Evolutionary conservation across 345 rosid species (phyloP).

Genomic region (Crucihimalaya himalaica): DNA sequence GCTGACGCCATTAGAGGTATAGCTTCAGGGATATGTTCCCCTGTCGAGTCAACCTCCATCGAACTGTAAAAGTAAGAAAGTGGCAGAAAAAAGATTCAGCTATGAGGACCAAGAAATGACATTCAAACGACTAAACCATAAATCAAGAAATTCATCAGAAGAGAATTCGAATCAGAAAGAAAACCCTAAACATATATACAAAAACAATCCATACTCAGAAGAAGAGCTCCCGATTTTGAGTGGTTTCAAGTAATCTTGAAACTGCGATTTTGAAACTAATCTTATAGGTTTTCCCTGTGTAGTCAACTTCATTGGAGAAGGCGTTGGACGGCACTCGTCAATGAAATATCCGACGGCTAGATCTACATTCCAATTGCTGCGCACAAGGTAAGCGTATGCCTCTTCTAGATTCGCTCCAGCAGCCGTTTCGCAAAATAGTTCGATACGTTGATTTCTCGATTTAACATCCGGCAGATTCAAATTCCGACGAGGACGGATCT

Average conservation of each 20-base stretch:
- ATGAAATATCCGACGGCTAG: neutral
- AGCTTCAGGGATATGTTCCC: neutral
- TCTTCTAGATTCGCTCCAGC: neutral
- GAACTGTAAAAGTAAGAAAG: constrained; percentile 8
- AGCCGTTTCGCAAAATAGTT: neutral
- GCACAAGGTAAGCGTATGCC: neutral
- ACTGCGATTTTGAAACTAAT: neutral
- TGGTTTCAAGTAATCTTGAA: neutral
- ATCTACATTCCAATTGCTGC: neutral
- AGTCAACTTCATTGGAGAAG: neutral
- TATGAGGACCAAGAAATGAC: no score
- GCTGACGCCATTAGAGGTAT: constrained; percentile 4
- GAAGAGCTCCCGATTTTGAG: neutral
- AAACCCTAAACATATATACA: no score
- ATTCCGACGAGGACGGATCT: constrained; percentile 19
- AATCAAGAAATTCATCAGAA: neutral
- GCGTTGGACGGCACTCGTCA: neutral
- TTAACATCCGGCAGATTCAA: neutral
- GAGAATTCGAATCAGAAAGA: neutral
- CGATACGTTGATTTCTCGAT: neutral
- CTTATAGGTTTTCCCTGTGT: neutral
- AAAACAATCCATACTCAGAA: neutral
- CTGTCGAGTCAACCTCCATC: neutral
- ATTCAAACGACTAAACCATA: neutral
- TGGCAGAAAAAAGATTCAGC: neutral